Conservation (phyloP, 1,284 basidiomycete genomes). For the Cryptococcus sp. region DNA sequence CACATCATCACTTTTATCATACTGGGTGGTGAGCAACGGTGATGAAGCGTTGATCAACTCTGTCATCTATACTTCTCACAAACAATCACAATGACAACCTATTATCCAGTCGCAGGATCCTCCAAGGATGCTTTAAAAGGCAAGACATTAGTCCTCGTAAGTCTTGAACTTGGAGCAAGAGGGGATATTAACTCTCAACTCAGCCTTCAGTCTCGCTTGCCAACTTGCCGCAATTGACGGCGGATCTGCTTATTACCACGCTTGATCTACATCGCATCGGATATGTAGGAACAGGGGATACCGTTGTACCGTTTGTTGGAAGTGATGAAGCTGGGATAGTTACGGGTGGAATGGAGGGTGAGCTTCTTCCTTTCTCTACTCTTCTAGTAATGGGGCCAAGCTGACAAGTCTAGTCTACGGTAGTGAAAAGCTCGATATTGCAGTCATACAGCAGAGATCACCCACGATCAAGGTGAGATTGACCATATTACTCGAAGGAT, state of each 20-base stretch:
- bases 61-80: neutral
- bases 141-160: slow-evolving; percentile 14
- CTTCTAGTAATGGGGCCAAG: neutral
- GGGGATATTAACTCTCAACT: neutral
- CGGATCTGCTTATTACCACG: slow-evolving; percentile 65
- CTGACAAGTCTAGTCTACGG: slow-evolving; percentile 58
- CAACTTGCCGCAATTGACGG: slow-evolving; percentile 70
- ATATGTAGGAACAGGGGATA: slow-evolving; percentile 56
- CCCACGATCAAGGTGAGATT: slow-evolving; percentile 64
- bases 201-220: slow-evolving; percentile 75
- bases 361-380: slow-evolving; percentile 21
- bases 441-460: slow-evolving; percentile 68
- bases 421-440: slow-evolving; percentile 51
- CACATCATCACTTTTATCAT: slow-evolving; percentile 7
- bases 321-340: slow-evolving; percentile 61
- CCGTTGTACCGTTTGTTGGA: slow-evolving; percentile 65
- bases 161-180: neutral
- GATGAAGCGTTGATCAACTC: neutral
- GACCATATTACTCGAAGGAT: no score
- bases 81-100: slow-evolving; percentile 5
- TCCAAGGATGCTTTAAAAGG: slow-evolving; percentile 1
- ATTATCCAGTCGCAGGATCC: slow-evolving; percentile 10
- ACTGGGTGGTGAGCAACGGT: no score
- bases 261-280: slow-evolving; percentile 59
- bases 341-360: slow-evolving; percentile 69